Conservation (phyloP, 1,139 yeast species). For the Geotrichum armillariae region DNA sequence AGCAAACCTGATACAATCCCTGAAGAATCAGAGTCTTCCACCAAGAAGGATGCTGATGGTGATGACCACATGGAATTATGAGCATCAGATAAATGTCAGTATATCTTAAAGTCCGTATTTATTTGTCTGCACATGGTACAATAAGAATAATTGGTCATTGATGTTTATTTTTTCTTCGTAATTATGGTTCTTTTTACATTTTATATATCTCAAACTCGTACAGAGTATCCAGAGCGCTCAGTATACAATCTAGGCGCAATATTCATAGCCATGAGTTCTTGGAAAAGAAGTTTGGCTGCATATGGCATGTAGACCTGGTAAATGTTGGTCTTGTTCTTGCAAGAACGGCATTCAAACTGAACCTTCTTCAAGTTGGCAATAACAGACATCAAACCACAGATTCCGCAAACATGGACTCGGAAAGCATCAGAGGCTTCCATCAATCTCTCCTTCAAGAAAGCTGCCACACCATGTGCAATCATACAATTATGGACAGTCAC, state of each 20-base stretch:
- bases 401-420: slow-evolving; percentile 96
- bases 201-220: slow-evolving; percentile 34
- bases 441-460: slow-evolving; percentile 92
- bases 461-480: slow-evolving; percentile 99
- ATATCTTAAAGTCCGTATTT: no score
- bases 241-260: slow-evolving; percentile 53
- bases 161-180: slow-evolving; percentile 4
- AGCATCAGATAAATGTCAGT: no score
- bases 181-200: not conserved
- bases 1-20: slow-evolving; percentile 12
- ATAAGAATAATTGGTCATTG: no score
- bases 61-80: slow-evolving; percentile 22
- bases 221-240: slow-evolving; percentile 42
- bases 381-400: slow-evolving; percentile 97
- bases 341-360: slow-evolving; percentile 97
- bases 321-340: slow-evolving; percentile 97
- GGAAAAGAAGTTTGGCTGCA: slow-evolving; percentile 95
- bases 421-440: slow-evolving; percentile 99
- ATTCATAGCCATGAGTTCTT: slow-evolving; percentile 98
- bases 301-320: slow-evolving; percentile 97
- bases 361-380: slow-evolving; percentile 96
- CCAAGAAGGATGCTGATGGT: slow-evolving; percentile 20
- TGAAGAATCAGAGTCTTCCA: slow-evolving; percentile 8
- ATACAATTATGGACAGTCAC: slow-evolving; percentile 99
- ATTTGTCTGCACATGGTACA: no score